Conservation (phyloP, 2,329 filamentous ascomycete genomes). For the Colletotrichum salicis region DNA sequence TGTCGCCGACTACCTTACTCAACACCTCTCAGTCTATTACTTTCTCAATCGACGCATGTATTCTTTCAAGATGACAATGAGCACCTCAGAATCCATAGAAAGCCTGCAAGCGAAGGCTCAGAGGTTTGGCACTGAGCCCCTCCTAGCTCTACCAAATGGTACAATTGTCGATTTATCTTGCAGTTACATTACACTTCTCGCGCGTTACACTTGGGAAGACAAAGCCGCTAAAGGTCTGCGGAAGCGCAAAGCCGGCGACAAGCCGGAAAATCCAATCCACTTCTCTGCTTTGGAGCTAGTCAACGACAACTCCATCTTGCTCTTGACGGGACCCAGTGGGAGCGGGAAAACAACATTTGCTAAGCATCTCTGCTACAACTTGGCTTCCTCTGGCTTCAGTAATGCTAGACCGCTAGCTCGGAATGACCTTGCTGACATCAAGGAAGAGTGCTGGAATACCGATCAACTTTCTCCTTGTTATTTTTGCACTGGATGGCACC, state of each 20-base stretch:
- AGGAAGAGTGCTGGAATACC: not conserved
- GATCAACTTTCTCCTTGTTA: not conserved
- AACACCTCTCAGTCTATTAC: not conserved
- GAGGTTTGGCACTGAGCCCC: not conserved
- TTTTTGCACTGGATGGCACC: not conserved
- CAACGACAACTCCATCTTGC: not conserved
- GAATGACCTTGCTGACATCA: not conserved
- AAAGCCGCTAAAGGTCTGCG: constrained; percentile 18
- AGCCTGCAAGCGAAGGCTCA: not conserved
- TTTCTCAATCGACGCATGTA: not conserved
- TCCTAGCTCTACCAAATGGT: not conserved
- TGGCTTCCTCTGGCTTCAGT: not conserved
- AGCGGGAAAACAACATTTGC: constrained; percentile 15
- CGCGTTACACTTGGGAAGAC: constrained; percentile 12
- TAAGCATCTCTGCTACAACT: constrained; percentile 3
- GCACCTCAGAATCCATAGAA: not conserved
- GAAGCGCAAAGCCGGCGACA: not conserved
- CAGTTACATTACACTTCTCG: constrained; percentile 11
- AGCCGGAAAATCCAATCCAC: constrained; percentile 4
- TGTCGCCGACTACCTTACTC: not conserved
- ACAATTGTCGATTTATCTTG: not conserved
- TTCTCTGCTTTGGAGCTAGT: constrained; percentile 10
- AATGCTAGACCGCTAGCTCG: not conserved
- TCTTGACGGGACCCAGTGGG: constrained; percentile 4
- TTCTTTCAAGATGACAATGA: not conserved